Evolutionary conservation across 768 basidiomycete genomes (phyloP), one percentile per base, ranked within the genome.

Genomic region (Obba rivulosa): DNA sequence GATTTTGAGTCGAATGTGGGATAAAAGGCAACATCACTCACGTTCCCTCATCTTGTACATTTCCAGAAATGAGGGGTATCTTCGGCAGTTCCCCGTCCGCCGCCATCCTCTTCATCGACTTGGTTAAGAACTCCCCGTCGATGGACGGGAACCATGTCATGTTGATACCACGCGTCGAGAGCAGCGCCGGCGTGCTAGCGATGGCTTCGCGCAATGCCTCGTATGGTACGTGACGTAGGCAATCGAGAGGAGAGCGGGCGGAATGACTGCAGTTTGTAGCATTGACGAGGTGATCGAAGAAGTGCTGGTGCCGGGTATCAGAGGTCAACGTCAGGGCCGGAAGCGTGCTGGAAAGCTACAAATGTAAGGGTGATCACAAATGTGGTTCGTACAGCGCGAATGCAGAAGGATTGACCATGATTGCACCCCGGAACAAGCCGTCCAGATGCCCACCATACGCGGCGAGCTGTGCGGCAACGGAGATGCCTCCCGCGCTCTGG

Each of bases 211-310:
- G 48, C 16, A 75, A 54, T 5, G 48, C 48, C 0, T 36, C 45
- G 34, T 65, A 71, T 0, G 71, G 66, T 2, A 67, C 67, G 1
- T 49, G 50, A 11, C 76, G 69, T 16, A 80, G 61, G 53, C 78
- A 79, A 0, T 56, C 54, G 2, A 79, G 60, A 13, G 28, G 7
- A 5, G 28, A 5, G 0, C 70, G 74, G 53, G 76, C 70, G 0
- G 43, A 14, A 1, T 63, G 40, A 1, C 57, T 10, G 50, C 78
- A 80, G 4, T 69, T 69, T 0, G 69, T 67, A 3, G 62, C 51
- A 3, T 45, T 21, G 1, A 73, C 76, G 17, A 80, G 58, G 0
- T 49, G 44, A 51, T 79, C 74, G 47, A 75, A 79, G 35, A 64
- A 62, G 0, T 9, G 28, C 56, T 76, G 74, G 24, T 51, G 47